A percentile compares a stretch with the other conserved stretches of the same genome.
These are phyloP conservation scores for Terfezia boudieri DNA, from an alignment of 495 filamentous ascomycete genomes.

Conservation along the genomic window DNA sequence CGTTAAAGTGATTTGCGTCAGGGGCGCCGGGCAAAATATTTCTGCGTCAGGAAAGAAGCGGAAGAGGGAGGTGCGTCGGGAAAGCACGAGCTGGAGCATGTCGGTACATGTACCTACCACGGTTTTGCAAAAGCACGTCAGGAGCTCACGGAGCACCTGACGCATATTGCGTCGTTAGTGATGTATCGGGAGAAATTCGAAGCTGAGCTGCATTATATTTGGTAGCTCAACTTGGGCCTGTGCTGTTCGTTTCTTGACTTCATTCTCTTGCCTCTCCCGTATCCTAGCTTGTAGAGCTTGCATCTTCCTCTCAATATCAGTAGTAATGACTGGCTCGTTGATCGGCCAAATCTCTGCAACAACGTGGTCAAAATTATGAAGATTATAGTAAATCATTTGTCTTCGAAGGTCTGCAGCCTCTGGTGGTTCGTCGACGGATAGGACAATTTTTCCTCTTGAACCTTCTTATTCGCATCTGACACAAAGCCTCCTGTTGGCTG, in stretches of 20 bases:
- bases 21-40: too few species aligned
- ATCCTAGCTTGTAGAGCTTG: constrained; percentile 51
- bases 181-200: neutral
- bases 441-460: constrained; percentile 6
- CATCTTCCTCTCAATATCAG: constrained; percentile 59
- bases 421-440: constrained; percentile 35
- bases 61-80: too few species aligned
- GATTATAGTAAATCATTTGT: constrained; percentile 79
- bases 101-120: too few species aligned
- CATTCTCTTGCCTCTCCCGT: constrained; percentile 6
- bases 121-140: too few species aligned
- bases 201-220: neutral
- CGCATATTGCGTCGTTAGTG: neutral
- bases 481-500: too few species aligned
- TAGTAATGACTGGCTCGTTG: constrained; percentile 35
- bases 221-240: constrained; percentile 7
- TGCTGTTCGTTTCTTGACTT: constrained; percentile 1
- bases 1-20: too few species aligned
- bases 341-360: constrained; percentile 84
- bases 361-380: constrained; percentile 62
- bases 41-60: too few species aligned
- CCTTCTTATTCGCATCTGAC: neutral
- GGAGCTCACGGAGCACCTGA: too few species aligned
- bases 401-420: constrained; percentile 65
- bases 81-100: too few species aligned